Evolutionary conservation across 768 basidiomycete genomes (phyloP), one percentile per base, ranked within the genome.

Genomic region (Harrya chromipes): DNA sequence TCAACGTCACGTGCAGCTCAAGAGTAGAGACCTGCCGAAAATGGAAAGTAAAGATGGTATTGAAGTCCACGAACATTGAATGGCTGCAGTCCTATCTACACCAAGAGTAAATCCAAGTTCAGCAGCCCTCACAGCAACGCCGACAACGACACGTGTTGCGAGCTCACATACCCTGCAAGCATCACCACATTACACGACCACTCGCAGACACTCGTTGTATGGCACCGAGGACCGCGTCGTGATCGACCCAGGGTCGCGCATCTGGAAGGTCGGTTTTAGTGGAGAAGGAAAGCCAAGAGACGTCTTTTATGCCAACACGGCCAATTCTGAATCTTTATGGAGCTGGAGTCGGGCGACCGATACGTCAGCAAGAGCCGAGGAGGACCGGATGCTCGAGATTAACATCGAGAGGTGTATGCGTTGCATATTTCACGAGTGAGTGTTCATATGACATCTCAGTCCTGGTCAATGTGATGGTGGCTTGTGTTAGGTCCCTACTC

Each of bases 241-340:
- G 49, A 87, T 99, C 55, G 97, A 99, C 67, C 87, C 94, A 20
- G 97, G 97, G 17, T 93, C 90, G 40, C 77, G 86, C 46, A 79
- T 94, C 52, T 98, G 95, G 94, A 97, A 94, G 72, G 90, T 94
- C 11, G 97, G 97, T 2, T 98, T 97, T 73, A 94, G 93, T 61
- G 95, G 95, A 13, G 97, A 99, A 72, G 84, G 93, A 4, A 78
- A 83, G 51, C 94, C 97, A 9, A 71, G 97, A 59, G 87, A 92
- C 48, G 85, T 94, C n/a, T 89, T 95, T 65, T 80, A 78, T 58
- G 76, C 83, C 0, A 76, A 75, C 13, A 63, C 70, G 13, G 60
- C 70, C 26, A 69, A 62, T 12, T 74, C 74, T 4, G 58, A 67
- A 37, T 64, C 80, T 1, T 60, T 90, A 23, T 90, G 89, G 87